phyloP scores from a whole-genome alignment of 345 rosid genomes.

The Cardamine chenopodiifolia region DNA sequence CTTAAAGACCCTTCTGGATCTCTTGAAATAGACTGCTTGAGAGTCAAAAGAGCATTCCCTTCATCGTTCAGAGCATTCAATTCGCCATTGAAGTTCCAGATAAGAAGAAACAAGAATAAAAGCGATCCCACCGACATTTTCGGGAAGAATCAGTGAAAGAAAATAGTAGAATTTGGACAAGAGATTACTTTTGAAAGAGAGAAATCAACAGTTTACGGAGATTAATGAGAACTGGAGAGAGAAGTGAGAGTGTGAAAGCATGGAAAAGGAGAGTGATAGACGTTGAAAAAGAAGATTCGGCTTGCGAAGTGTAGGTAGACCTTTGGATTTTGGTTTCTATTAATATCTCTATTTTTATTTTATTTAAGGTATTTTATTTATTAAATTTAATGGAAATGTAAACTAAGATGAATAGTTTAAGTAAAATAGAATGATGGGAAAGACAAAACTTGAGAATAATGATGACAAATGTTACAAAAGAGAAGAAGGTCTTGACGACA shows the following conservation, averaged over 20 bases:
- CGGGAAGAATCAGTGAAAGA: constrained; percentile 4
- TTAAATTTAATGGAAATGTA: background rate
- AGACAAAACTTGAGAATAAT: constrained; percentile 16
- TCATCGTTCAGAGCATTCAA: constrained; percentile 58
- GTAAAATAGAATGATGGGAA: constrained; percentile 1
- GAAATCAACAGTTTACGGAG: constrained; percentile 30
- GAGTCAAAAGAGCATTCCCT: constrained; percentile 70
- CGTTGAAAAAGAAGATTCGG: constrained; percentile 36
- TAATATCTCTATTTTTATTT: background rate
- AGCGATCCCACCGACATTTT: constrained; percentile 43
- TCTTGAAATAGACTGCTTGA: constrained; percentile 58
- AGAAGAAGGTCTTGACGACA: background rate
- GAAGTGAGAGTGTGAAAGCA: constrained; percentile 34
- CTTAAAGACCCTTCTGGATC: constrained; percentile 82
- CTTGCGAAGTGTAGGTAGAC: constrained; percentile 14
- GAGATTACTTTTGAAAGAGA: background rate
- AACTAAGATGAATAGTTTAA: background rate
- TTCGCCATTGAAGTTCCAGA: constrained; percentile 42
- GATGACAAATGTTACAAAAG: constrained; percentile 35
- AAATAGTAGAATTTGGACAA: constrained; percentile 14
- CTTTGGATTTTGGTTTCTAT: constrained; percentile 27
- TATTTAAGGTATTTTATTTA: background rate
- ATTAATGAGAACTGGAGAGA: constrained; percentile 30
- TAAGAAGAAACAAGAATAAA: constrained; percentile 33
- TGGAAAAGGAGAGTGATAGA: constrained; percentile 28